Evolutionary conservation across 1,139 yeast species (phyloP), one percentile per base, ranked within the genome.

Genomic region (Magnusiomyces magnusii): DNA sequence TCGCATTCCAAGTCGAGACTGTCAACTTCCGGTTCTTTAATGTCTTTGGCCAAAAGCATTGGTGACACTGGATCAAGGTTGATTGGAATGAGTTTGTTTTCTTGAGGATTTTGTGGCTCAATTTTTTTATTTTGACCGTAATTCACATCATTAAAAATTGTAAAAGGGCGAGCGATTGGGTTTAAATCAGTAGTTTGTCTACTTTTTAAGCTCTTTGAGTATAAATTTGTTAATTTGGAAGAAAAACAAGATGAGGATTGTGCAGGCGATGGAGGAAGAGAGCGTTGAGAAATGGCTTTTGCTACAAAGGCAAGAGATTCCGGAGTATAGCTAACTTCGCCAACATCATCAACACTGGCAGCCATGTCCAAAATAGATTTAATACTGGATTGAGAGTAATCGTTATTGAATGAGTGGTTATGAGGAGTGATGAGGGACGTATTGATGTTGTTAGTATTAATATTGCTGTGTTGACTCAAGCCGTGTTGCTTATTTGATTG

Each of bases 61-160:
- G 66, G 68, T 28, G 65, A 64, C 24, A 64, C 65, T 13, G 66
- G 67, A 13, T 51, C 68, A 25, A 65, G 59, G 54, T 65, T 66
- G 58, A 65, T 62, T 21, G 62, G 62, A 55, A 66, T 66, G 3
- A 63, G 57, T 23, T 56, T 60, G 57, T 63, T 57, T 28, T 59
- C 63, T 36, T 47, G 25, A 19, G 65, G 67, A 53, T 53, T 64
- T 50, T 57, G 59, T 7, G 67, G 64, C 39, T 24, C 10, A 19
- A 51, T 34, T 10, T 34, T 31, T 25, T 27, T 10, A 2, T 36
- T 28, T 17, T 13, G n/a, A 3, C 19, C 21, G 19, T 3, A 5
- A 17, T 9, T 9, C 5, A 9, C n/a, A 3, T 41, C 44, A 17
- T n/a, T n/a, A n/a, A n/a, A n/a, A n/a, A n/a, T n/a, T n/a, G n/a